Percentiles rank a stretch among this genome's conserved stretches.
Evolutionary conservation across 2,329 filamentous ascomycete species (phyloP).

Genomic region (Aspergillus melleus): DNA sequence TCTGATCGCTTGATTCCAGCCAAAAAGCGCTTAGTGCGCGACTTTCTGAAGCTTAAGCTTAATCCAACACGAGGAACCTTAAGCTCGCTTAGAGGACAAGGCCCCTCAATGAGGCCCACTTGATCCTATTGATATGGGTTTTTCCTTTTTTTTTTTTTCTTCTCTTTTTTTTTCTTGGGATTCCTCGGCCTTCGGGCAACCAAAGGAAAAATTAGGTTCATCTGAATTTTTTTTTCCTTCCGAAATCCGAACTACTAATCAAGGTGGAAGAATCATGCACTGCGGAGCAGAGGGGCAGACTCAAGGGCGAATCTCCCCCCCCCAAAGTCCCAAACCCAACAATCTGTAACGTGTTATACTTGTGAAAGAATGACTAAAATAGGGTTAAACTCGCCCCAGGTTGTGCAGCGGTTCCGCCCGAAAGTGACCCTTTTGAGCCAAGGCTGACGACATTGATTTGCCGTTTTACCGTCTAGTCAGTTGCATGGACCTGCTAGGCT

Average conservation of each 20-base stretch:
- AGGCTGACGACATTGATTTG: slow-evolving; percentile 15
- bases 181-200: background rate
- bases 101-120: slow-evolving; percentile 14
- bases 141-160: background rate
- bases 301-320: background rate
- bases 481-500: background rate
- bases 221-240: background rate
- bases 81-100: slow-evolving; percentile 35
- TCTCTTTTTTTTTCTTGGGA: background rate
- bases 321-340: background rate
- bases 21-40: slow-evolving; percentile 34
- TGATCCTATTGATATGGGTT: slow-evolving; percentile 1
- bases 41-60: slow-evolving; percentile 45
- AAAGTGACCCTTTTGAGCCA: slow-evolving; percentile 16
- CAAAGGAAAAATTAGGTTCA: background rate
- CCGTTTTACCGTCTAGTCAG: slow-evolving; percentile 10
- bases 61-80: slow-evolving; percentile 46
- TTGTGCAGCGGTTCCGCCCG: slow-evolving; percentile 20
- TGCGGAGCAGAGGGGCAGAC: background rate
- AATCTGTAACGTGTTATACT: background rate
- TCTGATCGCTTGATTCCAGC: slow-evolving; percentile 31
- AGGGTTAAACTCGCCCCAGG: slow-evolving; percentile 16
- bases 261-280: background rate
- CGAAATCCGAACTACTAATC: background rate
- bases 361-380: slow-evolving; percentile 5